Evolutionary conservation across 2,329 filamentous ascomycete genomes (phyloP).

Genomic region (Chaetomium sp.): DNA sequence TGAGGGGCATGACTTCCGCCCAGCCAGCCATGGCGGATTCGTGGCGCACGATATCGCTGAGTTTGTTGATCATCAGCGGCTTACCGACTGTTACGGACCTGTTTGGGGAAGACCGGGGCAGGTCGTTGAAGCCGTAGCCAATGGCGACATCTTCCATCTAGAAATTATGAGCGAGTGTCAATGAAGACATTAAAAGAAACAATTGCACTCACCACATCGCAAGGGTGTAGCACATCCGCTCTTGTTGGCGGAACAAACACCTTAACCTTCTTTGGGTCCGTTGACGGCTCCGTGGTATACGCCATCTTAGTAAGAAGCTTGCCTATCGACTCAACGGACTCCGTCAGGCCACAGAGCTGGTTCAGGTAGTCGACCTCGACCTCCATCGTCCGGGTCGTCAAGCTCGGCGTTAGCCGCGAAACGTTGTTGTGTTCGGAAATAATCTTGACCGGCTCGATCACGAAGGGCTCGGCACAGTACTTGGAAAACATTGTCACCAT

Average conservation of each 20-base stretch:
- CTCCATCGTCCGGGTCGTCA: conserved; percentile 68
- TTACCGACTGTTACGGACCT: conserved; percentile 82
- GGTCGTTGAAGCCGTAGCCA: conserved; percentile 94
- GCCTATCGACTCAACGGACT: conserved; percentile 69
- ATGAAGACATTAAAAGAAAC: neutral
- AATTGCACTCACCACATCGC: conserved; percentile 56
- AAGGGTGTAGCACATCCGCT: conserved; percentile 91
- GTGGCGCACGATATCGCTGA: conserved; percentile 80
- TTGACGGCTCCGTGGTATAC: conserved; percentile 70
- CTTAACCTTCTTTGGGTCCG: conserved; percentile 62
- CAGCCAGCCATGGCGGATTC: conserved; percentile 93
- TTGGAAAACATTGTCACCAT: conserved; percentile 95
- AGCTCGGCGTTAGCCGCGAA: conserved; percentile 72
- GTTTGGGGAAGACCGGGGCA: conserved; percentile 79
- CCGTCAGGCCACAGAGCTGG: conserved; percentile 75
- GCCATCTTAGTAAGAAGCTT: conserved; percentile 84
- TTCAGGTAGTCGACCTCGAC: conserved; percentile 93
- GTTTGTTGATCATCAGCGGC: conserved; percentile 87
- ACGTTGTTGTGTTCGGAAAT: conserved; percentile 85
- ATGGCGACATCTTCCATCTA: conserved; percentile 94
- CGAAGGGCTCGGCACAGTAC: conserved; percentile 83
- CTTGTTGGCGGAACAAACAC: conserved; percentile 81
- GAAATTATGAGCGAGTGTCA: neutral
- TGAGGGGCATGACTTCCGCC: conserved; percentile 93
- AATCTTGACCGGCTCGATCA: conserved; percentile 88